Evolutionary conservation across 2,329 filamentous ascomycete species (phyloP), one percentile per base, ranked within the genome.

Genomic region (Coniella lustricola): DNA sequence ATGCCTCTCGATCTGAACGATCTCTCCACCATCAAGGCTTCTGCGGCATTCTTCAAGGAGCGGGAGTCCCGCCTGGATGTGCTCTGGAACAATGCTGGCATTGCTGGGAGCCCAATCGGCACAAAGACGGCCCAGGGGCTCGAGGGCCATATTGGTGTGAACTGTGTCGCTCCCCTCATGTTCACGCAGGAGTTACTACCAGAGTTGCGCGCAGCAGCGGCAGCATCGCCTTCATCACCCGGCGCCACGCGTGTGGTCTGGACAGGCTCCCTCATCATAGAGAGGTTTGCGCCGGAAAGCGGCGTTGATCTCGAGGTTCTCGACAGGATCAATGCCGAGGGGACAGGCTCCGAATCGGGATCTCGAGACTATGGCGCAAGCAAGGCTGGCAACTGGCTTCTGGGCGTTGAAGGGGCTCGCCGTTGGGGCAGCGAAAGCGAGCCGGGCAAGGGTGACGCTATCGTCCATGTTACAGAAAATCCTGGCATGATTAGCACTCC

Each of bases 1-100:
- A 59, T 71, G n/a, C 55, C 58, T 7, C 52, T 67, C 5, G 67
- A 73, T 38, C 65, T 76, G 2, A 59, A 64, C 44, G 67, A 75
- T 53, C 59, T 76, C 10, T 50, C 57, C 1, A 67, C 60, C 2
- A 67, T 73, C 54, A 68, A 65, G 46, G 46, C 62, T 0, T 61
- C 66, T 1, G 70, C 64, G 0, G 55, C 63, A 8, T 52, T 49
- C 3, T 74, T 74, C 44, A 49, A 62, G 0, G 46, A 52, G 1
- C 60, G 63, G 8, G 70, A 74, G 51, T 54, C 58, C 7, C 57
- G 61, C 2, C 64, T 75, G 1, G 64, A 74, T 42, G 64, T 74
- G 5, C 59, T 75, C 1, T 68, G 61, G 60, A 70, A 70, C 54
- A 68, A 71, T 8, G 67, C 68, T 1, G 62, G 62, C 1, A 54